Evolutionary conservation across 345 rosid species (phyloP).

Genomic region (Gossypium stocksii): DNA sequence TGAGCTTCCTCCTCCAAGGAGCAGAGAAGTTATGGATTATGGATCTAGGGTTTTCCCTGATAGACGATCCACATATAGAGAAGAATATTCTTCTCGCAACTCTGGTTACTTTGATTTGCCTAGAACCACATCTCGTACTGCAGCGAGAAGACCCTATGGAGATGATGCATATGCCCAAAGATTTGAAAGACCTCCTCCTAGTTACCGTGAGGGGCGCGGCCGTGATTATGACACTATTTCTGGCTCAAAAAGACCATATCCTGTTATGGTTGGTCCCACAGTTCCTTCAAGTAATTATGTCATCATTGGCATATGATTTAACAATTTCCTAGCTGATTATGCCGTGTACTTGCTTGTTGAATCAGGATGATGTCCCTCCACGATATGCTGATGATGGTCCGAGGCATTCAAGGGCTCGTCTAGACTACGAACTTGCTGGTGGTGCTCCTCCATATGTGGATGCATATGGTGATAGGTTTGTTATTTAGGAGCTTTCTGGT

Average conservation of each 20-base stretch:
- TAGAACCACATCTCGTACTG: slow-evolving; percentile 59
- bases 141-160: slow-evolving; percentile 68
- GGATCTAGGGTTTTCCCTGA: slow-evolving; percentile 68
- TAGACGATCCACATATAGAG: slow-evolving; percentile 72
- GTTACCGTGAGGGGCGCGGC: slow-evolving; percentile 67
- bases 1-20: slow-evolving; percentile 79
- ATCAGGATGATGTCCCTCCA: slow-evolving; percentile 81
- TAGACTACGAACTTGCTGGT: slow-evolving; percentile 70
- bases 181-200: slow-evolving; percentile 75
- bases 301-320: background rate
- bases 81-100: slow-evolving; percentile 66
- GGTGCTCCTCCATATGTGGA: slow-evolving; percentile 73
- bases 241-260: slow-evolving; percentile 87
- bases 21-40: slow-evolving; percentile 70
- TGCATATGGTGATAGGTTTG: slow-evolving; percentile 78
- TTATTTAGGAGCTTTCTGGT: slow-evolving; percentile 2
- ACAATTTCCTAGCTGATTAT: slow-evolving; percentile 3
- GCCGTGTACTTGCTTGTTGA: background rate
- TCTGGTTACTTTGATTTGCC: slow-evolving; percentile 72
- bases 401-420: slow-evolving; percentile 84
- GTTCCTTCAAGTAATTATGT: slow-evolving; percentile 1
- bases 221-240: slow-evolving; percentile 84
- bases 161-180: slow-evolving; percentile 78
- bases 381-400: slow-evolving; percentile 65
- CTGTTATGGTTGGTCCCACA: slow-evolving; percentile 60